phyloP scores from a whole-genome alignment of 768 basidiomycete genomes.

The Sporobolomyces roseus region DNA sequence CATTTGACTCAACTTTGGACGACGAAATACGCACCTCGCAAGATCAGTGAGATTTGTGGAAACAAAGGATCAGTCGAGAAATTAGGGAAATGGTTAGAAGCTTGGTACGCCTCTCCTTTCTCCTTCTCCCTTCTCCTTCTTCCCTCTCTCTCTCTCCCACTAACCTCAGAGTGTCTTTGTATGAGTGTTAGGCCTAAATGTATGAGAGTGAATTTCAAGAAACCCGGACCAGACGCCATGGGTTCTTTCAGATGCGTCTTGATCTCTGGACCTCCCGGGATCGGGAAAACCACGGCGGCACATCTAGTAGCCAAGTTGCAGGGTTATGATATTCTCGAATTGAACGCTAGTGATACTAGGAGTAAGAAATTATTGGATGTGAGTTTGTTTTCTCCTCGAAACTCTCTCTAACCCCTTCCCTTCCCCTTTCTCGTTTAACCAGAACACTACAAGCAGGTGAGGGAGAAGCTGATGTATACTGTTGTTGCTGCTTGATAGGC shows the following conservation, averaged over 20 bases:
- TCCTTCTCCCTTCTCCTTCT: not conserved
- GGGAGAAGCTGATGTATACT: too few relatives aligned
- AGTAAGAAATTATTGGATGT: conserved; percentile 98
- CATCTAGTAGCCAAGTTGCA: conserved; percentile 86
- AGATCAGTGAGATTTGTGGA: conserved; percentile 84
- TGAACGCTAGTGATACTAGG: conserved; percentile 91
- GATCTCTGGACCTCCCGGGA: conserved; percentile 90
- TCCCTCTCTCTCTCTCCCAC: not conserved
- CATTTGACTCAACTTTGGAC: conserved; percentile 74
- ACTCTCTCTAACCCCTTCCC: not conserved
- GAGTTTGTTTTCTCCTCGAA: conserved; percentile 29
- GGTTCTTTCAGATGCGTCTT: conserved; percentile 80
- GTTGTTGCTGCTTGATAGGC: conserved; percentile 17
- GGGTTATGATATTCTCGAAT: conserved; percentile 86
- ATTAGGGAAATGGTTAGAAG: conserved; percentile 75
- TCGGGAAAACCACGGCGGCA: conserved; percentile 95
- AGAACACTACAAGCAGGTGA: too few relatives aligned
- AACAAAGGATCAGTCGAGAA: conserved; percentile 91
- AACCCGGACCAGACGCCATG: conserved; percentile 86
- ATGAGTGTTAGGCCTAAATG: conserved; percentile 65
- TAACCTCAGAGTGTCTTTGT: not conserved
- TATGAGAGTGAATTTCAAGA: conserved; percentile 75
- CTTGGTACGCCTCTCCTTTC: conserved; percentile 62
- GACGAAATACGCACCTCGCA: conserved; percentile 83
- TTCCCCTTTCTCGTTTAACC: too few relatives aligned